These are phyloP conservation scores for Leucaena leucocephala DNA, from an alignment of 306 rosid genomes.

Conservation along the genomic window DNA sequence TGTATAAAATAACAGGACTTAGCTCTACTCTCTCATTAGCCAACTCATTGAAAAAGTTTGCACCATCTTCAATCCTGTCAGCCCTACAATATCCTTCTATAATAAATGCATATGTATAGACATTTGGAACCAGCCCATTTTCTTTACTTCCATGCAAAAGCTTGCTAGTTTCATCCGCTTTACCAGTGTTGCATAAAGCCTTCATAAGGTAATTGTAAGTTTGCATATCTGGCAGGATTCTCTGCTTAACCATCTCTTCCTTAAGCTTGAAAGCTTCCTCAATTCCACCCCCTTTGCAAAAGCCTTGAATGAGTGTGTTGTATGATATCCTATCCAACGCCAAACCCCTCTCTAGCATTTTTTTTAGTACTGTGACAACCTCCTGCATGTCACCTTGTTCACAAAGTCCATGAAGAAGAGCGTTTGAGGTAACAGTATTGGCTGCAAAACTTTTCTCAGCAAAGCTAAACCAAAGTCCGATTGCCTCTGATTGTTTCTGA, in stretches of 20 bases:
- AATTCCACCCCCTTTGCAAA: conserved; percentile 55
- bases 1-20: conserved; percentile 62
- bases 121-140: conserved; percentile 58
- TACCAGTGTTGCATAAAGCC: conserved; percentile 59
- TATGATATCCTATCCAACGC: conserved; percentile 61
- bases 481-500: conserved; percentile 58
- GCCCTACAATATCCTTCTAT: conserved; percentile 65
- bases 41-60: conserved; percentile 53
- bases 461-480: conserved; percentile 68
- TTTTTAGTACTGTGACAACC: conserved; percentile 40
- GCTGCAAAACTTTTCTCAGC: conserved; percentile 56
- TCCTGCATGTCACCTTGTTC: conserved; percentile 53
- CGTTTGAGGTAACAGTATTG: conserved; percentile 65
- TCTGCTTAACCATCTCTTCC: conserved; percentile 60
- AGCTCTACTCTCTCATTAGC: conserved; percentile 56
- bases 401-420: conserved; percentile 73
- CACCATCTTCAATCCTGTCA: conserved; percentile 60
- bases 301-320: conserved; percentile 71
- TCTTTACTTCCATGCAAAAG: conserved; percentile 59
- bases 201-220: conserved; percentile 67
- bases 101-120: conserved; percentile 66
- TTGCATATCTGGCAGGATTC: conserved; percentile 60
- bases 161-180: conserved; percentile 53
- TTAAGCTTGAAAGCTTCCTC: conserved; percentile 57
- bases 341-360: conserved; percentile 64